Base-by-base conservation (phyloP, 164 flowering plant genomes). In the Akebia trifoliata region DNA sequence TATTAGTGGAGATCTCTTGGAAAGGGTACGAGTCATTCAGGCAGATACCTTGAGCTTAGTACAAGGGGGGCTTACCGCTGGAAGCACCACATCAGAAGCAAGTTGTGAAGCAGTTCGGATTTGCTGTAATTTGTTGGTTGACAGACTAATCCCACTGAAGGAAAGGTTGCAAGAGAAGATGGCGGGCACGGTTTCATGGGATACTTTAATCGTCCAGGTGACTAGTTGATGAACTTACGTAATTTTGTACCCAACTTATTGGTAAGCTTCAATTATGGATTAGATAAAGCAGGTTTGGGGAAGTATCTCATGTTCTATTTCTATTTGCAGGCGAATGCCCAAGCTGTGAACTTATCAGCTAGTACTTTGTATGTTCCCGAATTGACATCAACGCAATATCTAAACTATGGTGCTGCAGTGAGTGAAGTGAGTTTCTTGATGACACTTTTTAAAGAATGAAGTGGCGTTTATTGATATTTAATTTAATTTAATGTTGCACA, bases 61-160 rank as follows among this genome's bases (percentile, higher is more conserved):
- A 56, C 98, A 92, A 72, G 93, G 98, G 21, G 96, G 96, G 1
- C 76, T 67, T 42, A 92, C 98, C 31, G 80, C 84, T 15, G 96
- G 96, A 17, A 92, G 98, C 74, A 92, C 96, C 34, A 84, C 92
- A 30, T 91, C 94, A 15, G 97, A 91, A 71, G 66, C 95, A n/a
- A 86, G 94, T 64, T 88, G 96, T 74, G 91, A 78, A 74, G 98
- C 91, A 9, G 89, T 82, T 42, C 80, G 81, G 59, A 67, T 80
- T 50, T 82, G 91, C 65, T 88, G 96, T 69, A 69, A 74, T 60
- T 54, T 69, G 34, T 70, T 92, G 78, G 89, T 83, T 49, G 89
- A 82, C 63, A 79, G 96, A 61, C 64, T 86, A 18, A 62, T 38
- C 24, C 75, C 91, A 64, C 69, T 86, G 12, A 80, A 69, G 73